Conservation (phyloP, 2,329 filamentous ascomycete species). For the Fusarium mexicanum region DNA sequence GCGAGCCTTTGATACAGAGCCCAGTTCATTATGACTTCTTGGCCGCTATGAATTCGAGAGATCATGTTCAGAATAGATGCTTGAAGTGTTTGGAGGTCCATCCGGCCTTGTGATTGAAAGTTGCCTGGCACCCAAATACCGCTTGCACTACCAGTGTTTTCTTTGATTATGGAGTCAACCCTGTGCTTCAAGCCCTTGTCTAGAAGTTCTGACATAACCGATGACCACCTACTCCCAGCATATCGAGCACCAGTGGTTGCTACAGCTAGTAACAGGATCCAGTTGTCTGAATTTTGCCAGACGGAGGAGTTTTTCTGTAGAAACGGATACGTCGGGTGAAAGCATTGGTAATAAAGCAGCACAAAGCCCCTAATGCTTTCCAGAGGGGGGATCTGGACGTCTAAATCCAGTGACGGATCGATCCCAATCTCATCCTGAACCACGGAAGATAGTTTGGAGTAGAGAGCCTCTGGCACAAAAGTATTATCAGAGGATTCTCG, state of each 20-base stretch:
- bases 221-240: not conserved
- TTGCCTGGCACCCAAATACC: slow-evolving; percentile 1
- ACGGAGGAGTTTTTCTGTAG: slow-evolving; percentile 1
- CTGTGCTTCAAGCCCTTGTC: not conserved
- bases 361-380: slow-evolving; percentile 8
- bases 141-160: not conserved
- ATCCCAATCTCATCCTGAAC: not conserved
- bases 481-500: not conserved
- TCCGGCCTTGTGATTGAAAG: not conserved
- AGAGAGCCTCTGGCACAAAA: not conserved
- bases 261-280: slow-evolving; percentile 9
- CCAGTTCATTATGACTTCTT: not conserved
- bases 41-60: slow-evolving; percentile 2
- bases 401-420: not conserved
- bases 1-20: slow-evolving; percentile 3
- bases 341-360: slow-evolving; percentile 23
- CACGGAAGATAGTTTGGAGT: not conserved
- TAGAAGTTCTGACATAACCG: slow-evolving; percentile 1
- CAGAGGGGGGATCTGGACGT: slow-evolving; percentile 6
- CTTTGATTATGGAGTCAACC: not conserved
- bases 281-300: not conserved
- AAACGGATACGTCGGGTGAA: slow-evolving; percentile 31
- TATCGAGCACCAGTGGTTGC: slow-evolving; percentile 10
- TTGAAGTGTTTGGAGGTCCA: slow-evolving; percentile 5
- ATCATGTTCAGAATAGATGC: slow-evolving; percentile 4